Percentiles rank a stretch among this genome's conserved stretches.
Conservation (phyloP, 2,329 filamentous ascomycete genomes). For the Zopfia rhizophila region DNA sequence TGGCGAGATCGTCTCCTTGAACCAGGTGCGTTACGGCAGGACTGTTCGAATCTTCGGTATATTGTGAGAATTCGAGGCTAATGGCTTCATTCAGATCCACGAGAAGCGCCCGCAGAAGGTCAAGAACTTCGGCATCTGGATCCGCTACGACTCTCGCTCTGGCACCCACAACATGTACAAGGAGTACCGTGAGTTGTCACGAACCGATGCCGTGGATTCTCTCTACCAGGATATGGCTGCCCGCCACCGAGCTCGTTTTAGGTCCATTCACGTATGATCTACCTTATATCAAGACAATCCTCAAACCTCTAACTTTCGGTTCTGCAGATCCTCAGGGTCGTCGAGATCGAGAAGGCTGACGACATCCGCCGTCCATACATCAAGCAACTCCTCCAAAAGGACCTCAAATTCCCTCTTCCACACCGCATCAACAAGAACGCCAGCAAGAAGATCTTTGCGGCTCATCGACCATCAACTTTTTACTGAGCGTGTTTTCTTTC, state of each 20-base stretch:
- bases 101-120: slow-evolving; percentile 99
- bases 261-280: slow-evolving; percentile 92
- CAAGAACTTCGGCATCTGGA: slow-evolving; percentile 99
- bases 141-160: slow-evolving; percentile 99
- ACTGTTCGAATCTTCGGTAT: background rate
- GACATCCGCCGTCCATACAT: slow-evolving; percentile 99
- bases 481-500: slow-evolving; percentile 73
- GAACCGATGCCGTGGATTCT: slow-evolving; percentile 93
- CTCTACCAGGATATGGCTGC: slow-evolving; percentile 99
- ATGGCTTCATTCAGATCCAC: slow-evolving; percentile 73
- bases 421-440: slow-evolving; percentile 88
- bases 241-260: slow-evolving; percentile 97
- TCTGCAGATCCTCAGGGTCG: slow-evolving; percentile 91
- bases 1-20: slow-evolving; percentile 97
- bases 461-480: slow-evolving; percentile 95
- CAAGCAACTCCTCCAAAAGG: slow-evolving; percentile 96
- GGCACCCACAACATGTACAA: slow-evolving; percentile 99
- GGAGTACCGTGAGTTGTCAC: slow-evolving; percentile 99
- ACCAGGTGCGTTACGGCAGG: slow-evolving; percentile 77
- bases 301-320: slow-evolving; percentile 10
- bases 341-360: slow-evolving; percentile 94
- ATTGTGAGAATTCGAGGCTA: background rate
- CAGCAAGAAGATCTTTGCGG: slow-evolving; percentile 91
- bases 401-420: slow-evolving; percentile 97
- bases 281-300: background rate